Base-by-base conservation (phyloP, 495 filamentous ascomycete genomes). In the Delitschia confertaspora region DNA sequence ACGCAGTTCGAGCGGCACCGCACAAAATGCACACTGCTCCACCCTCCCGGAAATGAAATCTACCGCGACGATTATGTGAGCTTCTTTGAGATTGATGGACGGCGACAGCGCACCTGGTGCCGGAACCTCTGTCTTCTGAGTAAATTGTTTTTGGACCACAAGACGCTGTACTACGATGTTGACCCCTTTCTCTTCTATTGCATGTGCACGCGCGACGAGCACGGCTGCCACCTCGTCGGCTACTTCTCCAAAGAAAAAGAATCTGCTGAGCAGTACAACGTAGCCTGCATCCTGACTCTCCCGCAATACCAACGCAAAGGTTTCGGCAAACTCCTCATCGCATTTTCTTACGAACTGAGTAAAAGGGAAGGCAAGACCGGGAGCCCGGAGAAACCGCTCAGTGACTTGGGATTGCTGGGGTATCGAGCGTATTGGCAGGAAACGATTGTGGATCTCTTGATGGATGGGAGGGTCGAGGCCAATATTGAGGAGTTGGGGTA, bases 201-300 rank as follows among this genome's bases (percentile, higher is more conserved):
- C 74, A 98, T 98, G 91, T 83, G 78, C 38, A 82, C 78, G 10
- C 77, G 87, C 41, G 83, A 85, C 46, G 81, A 85, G 33, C 82
- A 81, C 36, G 91, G 91, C 7, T 89, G 81, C 59, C 91, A 96
- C 58, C 71, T 98, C 0, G 84, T 96, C 37, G 91, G 91, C 41
- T 98, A 94, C 60, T 98, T 98, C 63, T 89, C 83, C 53, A 98
- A 98, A 61, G 91, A 98, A 66, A 98, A 98, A 49, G 93, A 96
- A 60, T 85, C 80, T 23, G 86, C 86, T 1, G 91, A 96, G 38
- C 85, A 83, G 16, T 98, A 96, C 69, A 98, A 98, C 64, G 78
- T 98, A 14, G 93, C 91, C 11, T 98, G 91, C 72, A 98, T 98
- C 63, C 68, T 96, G 47, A 96, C 93, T 0, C 71, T 98, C 0